phyloP scores from a whole-genome alignment of 768 basidiomycete species.

The Gymnopilus junonius region DNA sequence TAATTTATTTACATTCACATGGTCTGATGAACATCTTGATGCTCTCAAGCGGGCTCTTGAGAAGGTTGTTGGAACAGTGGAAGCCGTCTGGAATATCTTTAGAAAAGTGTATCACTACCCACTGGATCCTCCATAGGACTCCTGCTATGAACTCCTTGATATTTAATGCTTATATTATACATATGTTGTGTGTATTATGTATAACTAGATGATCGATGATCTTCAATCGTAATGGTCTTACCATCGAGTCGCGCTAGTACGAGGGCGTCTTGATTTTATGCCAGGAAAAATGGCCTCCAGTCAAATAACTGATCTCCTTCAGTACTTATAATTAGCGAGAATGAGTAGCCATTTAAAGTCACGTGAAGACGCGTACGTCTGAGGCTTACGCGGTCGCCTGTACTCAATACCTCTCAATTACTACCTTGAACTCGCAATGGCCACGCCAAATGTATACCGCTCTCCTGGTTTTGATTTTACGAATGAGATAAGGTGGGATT shows the following conservation, averaged over 20 bases:
- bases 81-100: slow-evolving; percentile 51
- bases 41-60: slow-evolving; percentile 30
- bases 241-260: no score
- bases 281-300: no score
- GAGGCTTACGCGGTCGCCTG: slow-evolving; percentile 20
- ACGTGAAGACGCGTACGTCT: slow-evolving; percentile 36
- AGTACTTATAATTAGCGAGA: no score
- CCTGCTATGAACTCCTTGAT: not conserved
- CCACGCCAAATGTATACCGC: slow-evolving; percentile 50
- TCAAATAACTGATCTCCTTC: no score
- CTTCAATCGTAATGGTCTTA: not conserved
- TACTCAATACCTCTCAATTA: not conserved
- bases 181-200: slow-evolving; percentile 6
- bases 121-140: slow-evolving; percentile 48
- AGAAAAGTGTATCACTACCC: slow-evolving; percentile 61
- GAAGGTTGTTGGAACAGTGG: slow-evolving; percentile 42
- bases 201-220: not conserved
- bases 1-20: slow-evolving; percentile 36
- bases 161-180: slow-evolving; percentile 7
- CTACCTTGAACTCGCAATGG: slow-evolving; percentile 38
- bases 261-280: no score
- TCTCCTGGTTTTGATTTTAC: slow-evolving; percentile 78
- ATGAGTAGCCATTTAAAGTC: slow-evolving; percentile 5
- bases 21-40: slow-evolving; percentile 28
- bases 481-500: slow-evolving; percentile 64